These are phyloP conservation scores for Thalassiosira profunda DNA, from an alignment of 108 stramenopile genomes.

Conservation along the genomic window DNA sequence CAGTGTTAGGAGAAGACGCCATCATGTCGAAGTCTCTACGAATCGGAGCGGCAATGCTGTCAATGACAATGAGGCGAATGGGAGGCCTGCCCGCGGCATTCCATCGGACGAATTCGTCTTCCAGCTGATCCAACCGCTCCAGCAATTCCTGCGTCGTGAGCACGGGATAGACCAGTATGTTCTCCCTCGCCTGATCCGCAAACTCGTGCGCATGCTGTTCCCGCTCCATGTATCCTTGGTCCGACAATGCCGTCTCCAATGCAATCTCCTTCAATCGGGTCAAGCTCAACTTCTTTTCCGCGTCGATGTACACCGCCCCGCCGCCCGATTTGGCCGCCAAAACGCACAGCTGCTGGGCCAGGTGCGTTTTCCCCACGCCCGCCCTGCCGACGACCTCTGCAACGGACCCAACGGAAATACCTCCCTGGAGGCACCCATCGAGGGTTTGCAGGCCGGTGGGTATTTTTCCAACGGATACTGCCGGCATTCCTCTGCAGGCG, in stretches of 20 bases:
- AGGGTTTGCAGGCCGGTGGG: slow-evolving; percentile 63
- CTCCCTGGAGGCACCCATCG: slow-evolving; percentile 62
- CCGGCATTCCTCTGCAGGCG: neutral
- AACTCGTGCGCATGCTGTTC: too few relatives aligned
- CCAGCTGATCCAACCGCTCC: slow-evolving; percentile 40
- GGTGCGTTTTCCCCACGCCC: slow-evolving; percentile 83
- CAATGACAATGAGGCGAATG: slow-evolving; percentile 75
- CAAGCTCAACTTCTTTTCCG: slow-evolving; percentile 81
- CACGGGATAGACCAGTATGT: slow-evolving; percentile 69
- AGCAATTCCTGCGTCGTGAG: slow-evolving; percentile 63
- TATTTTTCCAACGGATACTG: slow-evolving; percentile 33
- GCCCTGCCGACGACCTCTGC: slow-evolving; percentile 82
- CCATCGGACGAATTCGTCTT: slow-evolving; percentile 72
- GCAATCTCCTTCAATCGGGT: slow-evolving; percentile 71
- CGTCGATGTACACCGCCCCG: slow-evolving; percentile 80
- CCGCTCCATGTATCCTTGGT: neutral
- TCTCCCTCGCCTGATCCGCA: slow-evolving; percentile 54
- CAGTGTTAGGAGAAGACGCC: slow-evolving; percentile 30
- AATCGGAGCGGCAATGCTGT: slow-evolving; percentile 88
- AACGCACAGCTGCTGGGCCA: slow-evolving; percentile 74
- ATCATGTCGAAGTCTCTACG: slow-evolving; percentile 65
- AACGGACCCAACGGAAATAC: slow-evolving; percentile 67
- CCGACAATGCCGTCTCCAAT: neutral
- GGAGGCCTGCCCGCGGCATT: slow-evolving; percentile 58
- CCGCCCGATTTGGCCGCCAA: slow-evolving; percentile 63